Base-by-base conservation (phyloP, 495 filamentous ascomycete genomes). In the Xylaria telfairii region DNA sequence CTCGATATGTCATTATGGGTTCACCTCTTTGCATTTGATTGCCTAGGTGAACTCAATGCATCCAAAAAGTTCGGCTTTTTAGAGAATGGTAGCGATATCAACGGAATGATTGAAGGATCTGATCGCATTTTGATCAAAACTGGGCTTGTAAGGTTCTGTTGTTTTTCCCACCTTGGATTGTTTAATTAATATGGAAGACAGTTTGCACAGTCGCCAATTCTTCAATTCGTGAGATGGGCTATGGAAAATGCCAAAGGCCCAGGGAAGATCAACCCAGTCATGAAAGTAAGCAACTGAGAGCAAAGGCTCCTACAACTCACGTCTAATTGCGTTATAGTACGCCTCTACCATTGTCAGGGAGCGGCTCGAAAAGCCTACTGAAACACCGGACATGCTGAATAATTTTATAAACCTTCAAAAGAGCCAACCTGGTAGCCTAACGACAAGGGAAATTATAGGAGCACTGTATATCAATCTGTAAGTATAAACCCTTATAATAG, bases 21-120 rank as follows among this genome's bases (percentile, higher is more conserved):
- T 42, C 87, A 88, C 70, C 87, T 83, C 41, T 89, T 86, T 71
- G 87, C 87, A 0, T 88, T 87, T 70, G 88, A 89, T 72, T 87
- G 89, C 9, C 87, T 89, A 44, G 84, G 86, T 9, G 77, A 84
- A 67, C 84, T 89, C 53, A 87, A 85, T 0, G 89, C 83, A 62
- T 86, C 83, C 7, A 81, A 86, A 56, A 82, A 84, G 28, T 84
- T 89, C 62, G 85, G 86, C 0, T 87, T 87, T 69, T 76, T 88
- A 2, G 84, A 87, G 61, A 54, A 65, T n/a, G 87, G 85, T 8
- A 15, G 4, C 4, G 54, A 59, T n/a, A 59, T 59, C 1, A 19
- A 59, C 6, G 54, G 54, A 9, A 32, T 59, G 26, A 59, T 59
- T 19, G 54, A 37, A 32, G 54, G 28, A 37, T 59, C 54, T 19